Conservation (phyloP, 768 basidiomycete genomes). For the Suillus discolor region DNA sequence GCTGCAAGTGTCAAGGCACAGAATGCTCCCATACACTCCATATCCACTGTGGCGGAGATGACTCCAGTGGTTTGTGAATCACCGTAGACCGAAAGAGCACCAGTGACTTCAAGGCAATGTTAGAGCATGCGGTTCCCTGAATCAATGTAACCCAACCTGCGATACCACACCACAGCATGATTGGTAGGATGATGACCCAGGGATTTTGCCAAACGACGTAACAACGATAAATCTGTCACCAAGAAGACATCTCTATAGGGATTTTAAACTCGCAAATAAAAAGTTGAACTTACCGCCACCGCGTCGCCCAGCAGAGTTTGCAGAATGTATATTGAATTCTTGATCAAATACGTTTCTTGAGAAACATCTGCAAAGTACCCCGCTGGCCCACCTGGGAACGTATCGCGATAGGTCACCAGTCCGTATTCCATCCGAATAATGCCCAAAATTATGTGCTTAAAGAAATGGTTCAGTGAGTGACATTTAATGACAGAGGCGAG, state of each 20-base stretch:
- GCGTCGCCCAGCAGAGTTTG: constrained; percentile 16
- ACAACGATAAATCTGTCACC: constrained; percentile 17
- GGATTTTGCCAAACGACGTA: constrained; percentile 18
- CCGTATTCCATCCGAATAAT: constrained; percentile 20
- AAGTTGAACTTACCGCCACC: constrained; percentile 5
- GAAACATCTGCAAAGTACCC: constrained; percentile 19
- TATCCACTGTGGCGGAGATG: background rate
- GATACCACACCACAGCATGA: constrained; percentile 10
- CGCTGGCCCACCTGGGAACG: constrained; percentile 22
- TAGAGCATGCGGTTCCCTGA: background rate
- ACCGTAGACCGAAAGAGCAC: constrained; percentile 5
- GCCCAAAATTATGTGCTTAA: constrained; percentile 17
- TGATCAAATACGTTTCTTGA: constrained; percentile 25
- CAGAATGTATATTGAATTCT: constrained; percentile 21
- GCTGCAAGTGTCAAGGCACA: constrained; percentile 9
- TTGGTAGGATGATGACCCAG: constrained; percentile 14
- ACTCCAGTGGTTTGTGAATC: constrained; percentile 2
- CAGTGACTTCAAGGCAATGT: background rate
- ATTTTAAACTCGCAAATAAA: background rate
- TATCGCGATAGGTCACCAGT: constrained; percentile 21
- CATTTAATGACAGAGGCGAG: background rate
- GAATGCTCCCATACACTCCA: constrained; percentile 8
- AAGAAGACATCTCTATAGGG: background rate
- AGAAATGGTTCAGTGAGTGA: background rate
- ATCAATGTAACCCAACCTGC: constrained; percentile 3